phyloP scores from a whole-genome alignment of 371 early-diverging fungal genomes.

The Mucor piriformis region DNA sequence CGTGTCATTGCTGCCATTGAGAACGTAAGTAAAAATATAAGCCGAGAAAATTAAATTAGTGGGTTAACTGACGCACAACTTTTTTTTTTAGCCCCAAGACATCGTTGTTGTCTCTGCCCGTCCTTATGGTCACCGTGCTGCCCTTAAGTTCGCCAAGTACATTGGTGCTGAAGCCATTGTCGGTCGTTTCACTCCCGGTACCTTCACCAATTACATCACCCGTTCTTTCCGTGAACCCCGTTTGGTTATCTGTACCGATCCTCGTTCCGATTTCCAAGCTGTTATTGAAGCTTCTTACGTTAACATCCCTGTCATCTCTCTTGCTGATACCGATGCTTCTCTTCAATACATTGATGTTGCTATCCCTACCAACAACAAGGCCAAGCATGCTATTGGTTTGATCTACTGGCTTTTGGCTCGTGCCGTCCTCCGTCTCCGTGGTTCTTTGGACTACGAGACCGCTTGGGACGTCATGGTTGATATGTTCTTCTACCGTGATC shows the following conservation, averaged over 20 bases:
- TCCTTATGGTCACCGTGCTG: slow-evolving; percentile 99
- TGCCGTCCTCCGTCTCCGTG: slow-evolving; percentile 98
- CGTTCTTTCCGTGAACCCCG: slow-evolving; percentile 99
- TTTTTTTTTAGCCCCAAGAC: slow-evolving; percentile 74
- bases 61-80: background rate
- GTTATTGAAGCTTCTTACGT: slow-evolving; percentile 98
- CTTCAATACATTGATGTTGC: slow-evolving; percentile 97
- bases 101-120: slow-evolving; percentile 97
- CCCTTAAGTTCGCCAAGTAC: slow-evolving; percentile 97
- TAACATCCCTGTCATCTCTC: slow-evolving; percentile 99
- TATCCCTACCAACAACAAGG: slow-evolving; percentile 99
- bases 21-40: slow-evolving; percentile 74
- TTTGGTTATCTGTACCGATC: slow-evolving; percentile 98
- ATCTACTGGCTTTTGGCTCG: slow-evolving; percentile 97
- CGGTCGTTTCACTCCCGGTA: slow-evolving; percentile 99
- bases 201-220: slow-evolving; percentile 99
- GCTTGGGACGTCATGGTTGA: slow-evolving; percentile 97
- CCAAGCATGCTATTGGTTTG: slow-evolving; percentile 97
- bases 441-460: slow-evolving; percentile 80
- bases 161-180: slow-evolving; percentile 98
- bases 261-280: slow-evolving; percentile 98
- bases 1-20: slow-evolving; percentile 97
- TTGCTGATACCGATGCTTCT: slow-evolving; percentile 98
- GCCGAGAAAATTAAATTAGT: no score
- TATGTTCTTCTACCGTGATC: slow-evolving; percentile 97